Percentiles rank a stretch among this genome's conserved stretches.
These are phyloP conservation scores for Umbelopsis isabellina DNA, from an alignment of 192 early-diverging fungal species.

Conservation along the genomic window DNA sequence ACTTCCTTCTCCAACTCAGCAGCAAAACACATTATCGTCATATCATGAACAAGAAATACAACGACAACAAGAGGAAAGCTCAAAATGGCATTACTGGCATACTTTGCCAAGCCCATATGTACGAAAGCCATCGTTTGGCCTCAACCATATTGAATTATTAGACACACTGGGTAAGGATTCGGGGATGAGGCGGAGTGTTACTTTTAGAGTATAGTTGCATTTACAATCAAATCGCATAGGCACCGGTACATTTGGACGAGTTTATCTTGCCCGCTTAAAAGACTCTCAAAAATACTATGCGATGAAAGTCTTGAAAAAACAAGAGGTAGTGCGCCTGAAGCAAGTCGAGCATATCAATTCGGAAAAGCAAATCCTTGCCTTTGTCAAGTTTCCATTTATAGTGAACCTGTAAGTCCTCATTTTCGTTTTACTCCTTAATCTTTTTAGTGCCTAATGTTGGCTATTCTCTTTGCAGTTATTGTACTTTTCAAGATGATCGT, in stretches of 20 bases:
- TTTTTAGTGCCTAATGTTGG: not conserved
- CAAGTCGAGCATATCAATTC: constrained; percentile 88
- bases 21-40: not conserved
- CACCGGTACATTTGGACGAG: constrained; percentile 96
- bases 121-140: constrained; percentile 43
- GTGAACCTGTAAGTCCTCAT: constrained; percentile 66
- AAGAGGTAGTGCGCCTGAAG: constrained; percentile 80
- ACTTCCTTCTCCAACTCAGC: not conserved
- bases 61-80: not conserved
- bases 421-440: constrained; percentile 3
- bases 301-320: constrained; percentile 86
- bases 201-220: not conserved
- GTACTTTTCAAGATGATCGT: constrained; percentile 94
- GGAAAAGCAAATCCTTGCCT: constrained; percentile 77
- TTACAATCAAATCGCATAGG: constrained; percentile 56
- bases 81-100: constrained; percentile 21
- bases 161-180: constrained; percentile 53
- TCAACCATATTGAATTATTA: constrained; percentile 54
- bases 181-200: constrained; percentile 11
- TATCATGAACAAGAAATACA: not conserved
- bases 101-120: constrained; percentile 30
- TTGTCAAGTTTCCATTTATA: constrained; percentile 80
- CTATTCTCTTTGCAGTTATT: constrained; percentile 57
- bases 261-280: constrained; percentile 84
- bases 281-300: constrained; percentile 74